Percentiles rank a stretch among this genome's conserved stretches.
Conservation (phyloP, 306 rosid genomes). For the Gastrolobium villosum region DNA sequence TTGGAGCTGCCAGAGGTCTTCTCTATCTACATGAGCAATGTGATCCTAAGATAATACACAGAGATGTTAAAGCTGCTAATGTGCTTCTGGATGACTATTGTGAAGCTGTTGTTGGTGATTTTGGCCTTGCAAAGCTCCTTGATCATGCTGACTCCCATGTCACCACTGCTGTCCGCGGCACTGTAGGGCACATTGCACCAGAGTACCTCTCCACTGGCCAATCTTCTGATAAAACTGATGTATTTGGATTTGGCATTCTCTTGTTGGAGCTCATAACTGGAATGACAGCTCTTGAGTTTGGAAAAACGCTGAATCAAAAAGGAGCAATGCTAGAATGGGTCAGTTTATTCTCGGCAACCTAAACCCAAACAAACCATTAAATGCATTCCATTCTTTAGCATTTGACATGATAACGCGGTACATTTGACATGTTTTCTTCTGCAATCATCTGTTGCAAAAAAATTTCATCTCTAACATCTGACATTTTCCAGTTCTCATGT, state of each 20-base stretch:
- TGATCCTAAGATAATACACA: constrained; percentile 79
- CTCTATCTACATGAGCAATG: constrained; percentile 79
- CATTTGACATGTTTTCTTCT: not conserved
- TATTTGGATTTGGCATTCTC: constrained; percentile 83
- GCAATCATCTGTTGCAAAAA: not conserved
- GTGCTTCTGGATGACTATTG: constrained; percentile 72
- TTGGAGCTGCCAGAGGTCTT: constrained; percentile 84
- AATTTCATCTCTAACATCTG: not conserved
- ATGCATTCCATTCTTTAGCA: not conserved
- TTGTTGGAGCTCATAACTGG: constrained; percentile 83
- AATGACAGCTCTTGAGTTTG: constrained; percentile 78
- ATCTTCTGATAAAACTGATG: constrained; percentile 83
- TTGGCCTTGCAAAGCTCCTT: constrained; percentile 74
- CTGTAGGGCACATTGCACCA: constrained; percentile 90
- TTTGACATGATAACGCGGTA: not conserved
- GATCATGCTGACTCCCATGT: constrained; percentile 74
- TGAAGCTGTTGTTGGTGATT: constrained; percentile 87
- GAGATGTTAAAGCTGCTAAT: constrained; percentile 86
- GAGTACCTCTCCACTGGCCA: constrained; percentile 83
- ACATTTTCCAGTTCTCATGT: no score
- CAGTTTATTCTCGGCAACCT: constrained; percentile 40
- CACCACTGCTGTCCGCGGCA: constrained; percentile 85
- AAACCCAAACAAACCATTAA: not conserved
- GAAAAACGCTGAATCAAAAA: constrained; percentile 72
- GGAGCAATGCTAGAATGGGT: constrained; percentile 88